Evolutionary conservation across 1,284 basidiomycete genomes (phyloP), one percentile per base, ranked within the genome.

Genomic region (Marasmius tenuissimus): DNA sequence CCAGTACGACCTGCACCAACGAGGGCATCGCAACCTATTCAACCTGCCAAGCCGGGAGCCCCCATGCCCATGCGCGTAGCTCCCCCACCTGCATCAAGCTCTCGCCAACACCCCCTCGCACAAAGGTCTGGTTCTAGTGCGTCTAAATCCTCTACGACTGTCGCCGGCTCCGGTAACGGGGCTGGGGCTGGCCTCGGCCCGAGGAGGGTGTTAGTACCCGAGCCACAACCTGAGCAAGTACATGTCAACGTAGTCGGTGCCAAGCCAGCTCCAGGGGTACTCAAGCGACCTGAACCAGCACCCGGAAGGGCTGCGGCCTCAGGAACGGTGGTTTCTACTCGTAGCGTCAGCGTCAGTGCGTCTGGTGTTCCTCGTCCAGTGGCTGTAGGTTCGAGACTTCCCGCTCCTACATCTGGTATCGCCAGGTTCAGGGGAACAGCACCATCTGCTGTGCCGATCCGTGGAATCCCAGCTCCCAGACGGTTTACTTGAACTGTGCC

Each of bases 11-110:
- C 34, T 16, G 34, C 27, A 16, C 34, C 16, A 6, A 38, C 34
- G 4, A 34, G 52, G 10, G 14, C 52, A 16, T 35, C 52, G n/a
- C 52, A 54, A 38, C 52, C 52, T 16, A 20, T 47, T 5, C 52
- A 35, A 54, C 52, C 35, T 1, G 52, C 52, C 35, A 54, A 54
- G 14, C 52, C 52, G 18, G 34, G 52, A 1, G 52, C 9, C 6
- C 52, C 52, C 35, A 54, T 54, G 52, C 52, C 52, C 52, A 54
- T 54, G 52, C 52, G 52, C n/a, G 34, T 54, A 37, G 34, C 52
- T n/a, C n/a, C 37, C 38, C 34, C 52, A 47, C 16, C 14, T 33
- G 18, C 34, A 16, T 37, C 35, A 38, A 37, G 14, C 37, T 37
- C 34, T 8, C 34, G n/a, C n/a, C 34, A 10, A 3, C 34, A 34